Evolutionary conservation across 768 basidiomycete species (phyloP), one percentile per base, ranked within the genome.

Genomic region (Hemileccinum impolitum): DNA sequence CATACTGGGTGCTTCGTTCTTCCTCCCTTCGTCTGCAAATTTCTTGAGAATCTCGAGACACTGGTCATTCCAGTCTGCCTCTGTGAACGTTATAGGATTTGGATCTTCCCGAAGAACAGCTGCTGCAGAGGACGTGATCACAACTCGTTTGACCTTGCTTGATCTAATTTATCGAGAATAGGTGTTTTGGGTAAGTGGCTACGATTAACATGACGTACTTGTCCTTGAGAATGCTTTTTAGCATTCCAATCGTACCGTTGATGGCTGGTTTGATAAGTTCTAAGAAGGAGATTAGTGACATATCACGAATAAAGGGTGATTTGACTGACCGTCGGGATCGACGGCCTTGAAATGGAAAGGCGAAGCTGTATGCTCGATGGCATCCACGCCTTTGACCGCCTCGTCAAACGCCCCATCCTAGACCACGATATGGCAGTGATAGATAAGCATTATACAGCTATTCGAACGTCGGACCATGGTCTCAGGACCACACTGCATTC

Each of bases 341-440:
- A 71, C 67, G 1, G 70, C 73, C 1, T 74, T 67, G 21, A 71
- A 52, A 46, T 75, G 69, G 58, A 82, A 75, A 1, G 87, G 86
- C 1, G 85, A 87, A 0, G 85, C 85, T 4, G 75, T 80, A 58
- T 89, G 88, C 32, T 71, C 75, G 43, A 93, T 79, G 0, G 77
- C 90, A 50, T 88, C 82, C 8, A 91, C 81, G 1, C 77, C 87
- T 62, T 82, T 79, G 50, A 91, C 85, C 0, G 82, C 88, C 43
- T 88, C 81, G 61, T 92, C 87, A 53, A 90, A 94, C 1, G 84
- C 86, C 7, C 79, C 80, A 3, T 75, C 76, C 81, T 83, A 30
- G 17, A 23, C 15, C 38, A 39, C 15, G 13, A 1, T n/a, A 0
- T 30, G 21, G 11, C 28, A 6, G 18, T 5, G 10, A 12, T 6